These are phyloP conservation scores for Clarireedia sp. DNA, from an alignment of 2,329 filamentous ascomycete species.

Conservation along the genomic window DNA sequence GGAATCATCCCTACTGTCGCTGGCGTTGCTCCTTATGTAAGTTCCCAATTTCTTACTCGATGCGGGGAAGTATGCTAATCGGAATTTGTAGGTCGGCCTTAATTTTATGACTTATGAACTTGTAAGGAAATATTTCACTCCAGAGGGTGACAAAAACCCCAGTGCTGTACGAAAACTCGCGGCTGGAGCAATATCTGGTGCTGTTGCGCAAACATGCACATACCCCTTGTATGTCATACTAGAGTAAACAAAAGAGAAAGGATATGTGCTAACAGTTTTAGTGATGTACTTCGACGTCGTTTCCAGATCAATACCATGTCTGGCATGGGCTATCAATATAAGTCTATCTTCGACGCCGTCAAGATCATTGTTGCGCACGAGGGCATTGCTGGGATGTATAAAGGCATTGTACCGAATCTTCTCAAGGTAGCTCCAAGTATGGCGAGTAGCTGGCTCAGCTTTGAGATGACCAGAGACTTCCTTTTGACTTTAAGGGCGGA, in stretches of 20 bases:
- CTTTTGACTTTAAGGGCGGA: conserved; percentile 54
- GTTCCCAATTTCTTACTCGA: conserved; percentile 17
- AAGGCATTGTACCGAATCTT: conserved; percentile 89
- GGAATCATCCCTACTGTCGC: conserved; percentile 91
- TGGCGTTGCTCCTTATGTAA: conserved; percentile 87
- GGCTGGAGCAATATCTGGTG: conserved; percentile 90
- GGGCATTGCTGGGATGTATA: conserved; percentile 80
- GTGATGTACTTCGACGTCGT: conserved; percentile 82
- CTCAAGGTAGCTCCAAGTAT: conserved; percentile 97
- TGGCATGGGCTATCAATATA: conserved; percentile 95
- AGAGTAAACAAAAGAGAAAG: conserved; percentile 13
- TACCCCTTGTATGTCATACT: conserved; percentile 78
- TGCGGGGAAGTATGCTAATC: conserved; percentile 3
- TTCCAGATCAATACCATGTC: conserved; percentile 99
- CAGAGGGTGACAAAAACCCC: conserved; percentile 80
- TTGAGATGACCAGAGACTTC: conserved; percentile 87
- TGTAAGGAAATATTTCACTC: conserved; percentile 74
- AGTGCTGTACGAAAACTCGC: conserved; percentile 70
- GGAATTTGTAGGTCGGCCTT: conserved; percentile 61
- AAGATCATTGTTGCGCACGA: conserved; percentile 75
- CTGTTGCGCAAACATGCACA: conserved; percentile 93
- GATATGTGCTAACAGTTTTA: conserved; percentile 31
- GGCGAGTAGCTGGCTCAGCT: conserved; percentile 97
- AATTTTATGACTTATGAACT: conserved; percentile 99
- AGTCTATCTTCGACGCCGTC: conserved; percentile 75